A percentile compares a stretch with the other conserved stretches of the same genome.
phyloP scores from a whole-genome alignment of 805 yeast species.

The Candida nonsorbophila region DNA sequence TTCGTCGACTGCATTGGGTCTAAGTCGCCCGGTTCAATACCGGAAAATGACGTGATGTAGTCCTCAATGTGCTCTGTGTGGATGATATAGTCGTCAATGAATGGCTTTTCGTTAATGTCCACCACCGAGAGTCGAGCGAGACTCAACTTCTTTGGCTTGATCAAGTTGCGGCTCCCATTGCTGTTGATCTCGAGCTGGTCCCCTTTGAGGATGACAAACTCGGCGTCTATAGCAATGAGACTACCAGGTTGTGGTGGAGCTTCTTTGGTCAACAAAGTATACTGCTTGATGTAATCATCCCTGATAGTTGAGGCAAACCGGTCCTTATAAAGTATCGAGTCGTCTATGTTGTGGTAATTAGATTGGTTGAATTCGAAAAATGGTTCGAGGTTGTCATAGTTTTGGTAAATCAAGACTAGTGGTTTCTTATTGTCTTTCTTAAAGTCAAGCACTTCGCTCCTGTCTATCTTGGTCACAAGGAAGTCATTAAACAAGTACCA shows the following conservation, averaged over 20 bases:
- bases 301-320: constrained; percentile 66
- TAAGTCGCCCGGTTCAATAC: constrained; percentile 90
- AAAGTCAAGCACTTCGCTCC: constrained; percentile 72
- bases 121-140: constrained; percentile 87
- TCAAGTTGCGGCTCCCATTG: constrained; percentile 62
- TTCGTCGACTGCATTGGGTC: constrained; percentile 62
- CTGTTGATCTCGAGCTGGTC: constrained; percentile 76
- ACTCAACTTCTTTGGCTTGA: constrained; percentile 70
- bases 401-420: constrained; percentile 61
- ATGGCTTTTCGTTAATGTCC: constrained; percentile 66
- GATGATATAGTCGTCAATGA: constrained; percentile 88
- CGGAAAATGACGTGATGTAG: constrained; percentile 85
- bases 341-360: constrained; percentile 47
- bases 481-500: constrained; percentile 94
- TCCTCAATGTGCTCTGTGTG: constrained; percentile 70
- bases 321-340: constrained; percentile 65
- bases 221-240: constrained; percentile 92
- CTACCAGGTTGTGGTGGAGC: constrained; percentile 76
- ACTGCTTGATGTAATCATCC: constrained; percentile 54
- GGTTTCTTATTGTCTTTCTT: constrained; percentile 81
- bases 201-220: constrained; percentile 77
- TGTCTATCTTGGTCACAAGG: constrained; percentile 69
- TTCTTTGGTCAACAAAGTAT: constrained; percentile 56
- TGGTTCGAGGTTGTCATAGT: constrained; percentile 28
- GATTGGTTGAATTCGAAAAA: constrained; percentile 14